These are phyloP conservation scores for Lycium barbarum DNA, from an alignment of 257 asterid genomes.

Conservation along the genomic window DNA sequence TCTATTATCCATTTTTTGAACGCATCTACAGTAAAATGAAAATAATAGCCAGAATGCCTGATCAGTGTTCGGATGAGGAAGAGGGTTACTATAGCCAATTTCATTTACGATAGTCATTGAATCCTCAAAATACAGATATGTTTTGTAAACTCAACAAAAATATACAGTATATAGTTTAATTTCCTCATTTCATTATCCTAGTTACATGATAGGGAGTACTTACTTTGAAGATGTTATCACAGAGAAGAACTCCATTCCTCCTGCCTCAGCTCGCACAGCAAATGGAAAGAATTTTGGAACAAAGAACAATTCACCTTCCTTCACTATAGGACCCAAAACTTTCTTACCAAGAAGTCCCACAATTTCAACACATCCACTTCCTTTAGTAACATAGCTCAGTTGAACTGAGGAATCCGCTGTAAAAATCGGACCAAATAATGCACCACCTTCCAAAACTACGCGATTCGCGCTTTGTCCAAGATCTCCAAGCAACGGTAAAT, in stretches of 20 bases:
- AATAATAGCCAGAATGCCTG: too few species aligned
- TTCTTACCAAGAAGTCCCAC: constrained; percentile 46
- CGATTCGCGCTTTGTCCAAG: constrained; percentile 40
- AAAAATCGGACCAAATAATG: constrained; percentile 37
- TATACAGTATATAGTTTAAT: too few species aligned
- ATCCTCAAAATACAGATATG: too few species aligned
- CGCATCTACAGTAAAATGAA: too few species aligned
- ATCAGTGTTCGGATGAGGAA: too few species aligned
- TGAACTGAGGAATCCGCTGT: constrained; percentile 37
- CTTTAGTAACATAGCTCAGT: constrained; percentile 40
- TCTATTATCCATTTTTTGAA: too few species aligned
- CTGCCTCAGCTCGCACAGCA: constrained; percentile 39
- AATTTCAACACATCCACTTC: constrained; percentile 48
- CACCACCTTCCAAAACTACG: constrained; percentile 33
- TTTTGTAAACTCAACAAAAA: too few species aligned
- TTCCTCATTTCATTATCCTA: background rate
- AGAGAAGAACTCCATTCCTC: constrained; percentile 48
- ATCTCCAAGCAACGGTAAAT: constrained; percentile 31
- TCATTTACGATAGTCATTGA: too few species aligned
- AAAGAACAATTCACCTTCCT: constrained; percentile 42
- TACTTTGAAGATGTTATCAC: constrained; percentile 48
- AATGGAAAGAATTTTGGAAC: constrained; percentile 50
- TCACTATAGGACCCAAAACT: constrained; percentile 38
- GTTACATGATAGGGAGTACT: background rate
- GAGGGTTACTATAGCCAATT: too few species aligned